A percentile compares a stretch with the other conserved stretches of the same genome.
Conservation (phyloP, 83 land plant species). For the Picea abies region DNA sequence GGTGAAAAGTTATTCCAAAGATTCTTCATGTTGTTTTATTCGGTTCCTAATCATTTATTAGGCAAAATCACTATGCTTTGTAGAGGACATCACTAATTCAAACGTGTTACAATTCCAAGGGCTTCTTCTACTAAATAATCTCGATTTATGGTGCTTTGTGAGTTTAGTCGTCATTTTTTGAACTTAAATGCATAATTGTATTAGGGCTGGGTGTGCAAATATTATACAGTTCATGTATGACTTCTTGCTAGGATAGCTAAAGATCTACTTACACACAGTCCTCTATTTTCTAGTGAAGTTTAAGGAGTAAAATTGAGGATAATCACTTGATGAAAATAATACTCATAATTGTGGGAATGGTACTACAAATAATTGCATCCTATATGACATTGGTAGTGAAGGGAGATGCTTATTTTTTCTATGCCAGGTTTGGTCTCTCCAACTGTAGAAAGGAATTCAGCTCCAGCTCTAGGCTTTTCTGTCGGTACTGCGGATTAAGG, state of each 20-base stretch:
- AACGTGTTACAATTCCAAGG: too few relatives aligned
- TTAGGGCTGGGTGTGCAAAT: neutral
- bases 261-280: neutral
- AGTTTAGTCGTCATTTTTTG: neutral
- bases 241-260: neutral
- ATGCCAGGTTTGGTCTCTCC: constrained; percentile 31
- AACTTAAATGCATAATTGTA: neutral
- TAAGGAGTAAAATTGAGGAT: neutral
- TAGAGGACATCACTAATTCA: too few relatives aligned
- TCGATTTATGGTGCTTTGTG: too few relatives aligned
- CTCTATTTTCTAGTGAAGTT: neutral
- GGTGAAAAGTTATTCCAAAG: too few relatives aligned
- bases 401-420: constrained; percentile 46
- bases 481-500: constrained; percentile 13
- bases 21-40: too few relatives aligned
- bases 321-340: neutral
- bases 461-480: constrained; percentile 26
- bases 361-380: neutral
- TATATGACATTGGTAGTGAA: neutral
- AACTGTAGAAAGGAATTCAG: neutral
- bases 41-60: too few relatives aligned
- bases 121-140: too few relatives aligned
- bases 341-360: too few relatives aligned
- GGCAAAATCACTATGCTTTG: too few relatives aligned
- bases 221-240: neutral